Base-by-base conservation (phyloP, 208 protist genomes). In the Acanthamoeba culbertsoni region DNA sequence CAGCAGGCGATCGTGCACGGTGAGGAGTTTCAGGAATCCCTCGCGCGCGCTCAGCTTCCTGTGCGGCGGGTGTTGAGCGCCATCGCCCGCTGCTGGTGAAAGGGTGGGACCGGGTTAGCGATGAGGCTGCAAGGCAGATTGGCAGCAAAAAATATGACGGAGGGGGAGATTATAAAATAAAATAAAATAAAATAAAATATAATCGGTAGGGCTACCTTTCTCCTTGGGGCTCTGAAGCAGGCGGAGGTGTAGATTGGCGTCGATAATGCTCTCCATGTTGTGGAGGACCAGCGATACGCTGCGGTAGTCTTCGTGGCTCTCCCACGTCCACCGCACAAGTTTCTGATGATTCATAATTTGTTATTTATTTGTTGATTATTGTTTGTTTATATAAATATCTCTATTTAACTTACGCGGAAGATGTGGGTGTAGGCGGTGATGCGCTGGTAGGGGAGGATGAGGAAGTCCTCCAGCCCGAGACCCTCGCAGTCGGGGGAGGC, bases 361-460 rank as follows among this genome's bases (percentile, higher is more conserved):
- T 84, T 46, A 37, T 16, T 42, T 10, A n/a, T 20, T 26, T 10
- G 40, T 53, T 7, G 1, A 35, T 79, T 5, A 3, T 12, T 48
- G 42, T 48, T 16, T 31, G 68, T 51, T 57, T 12, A 28, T 28
- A 23, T 33, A 28, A 63, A 6, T 0, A n/a, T n/a, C 14, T 59
- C 51, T 59, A n/a, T 59, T 23, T 14, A 14, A 40, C 82, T 7
- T 12, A 90, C 82, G 51, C 40, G 6, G n/a, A 90, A 68, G 48
- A 90, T 71, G 33, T 90, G 82, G 18, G 48, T 20, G 57, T 90
- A 90, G 48, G 82, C 35, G 28, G 42, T 65, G 45, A 90, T 65
- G 33, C 82, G 48, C 82, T 90, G 82, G 82, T 68, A 90, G 43
- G 88, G 88, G 14, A 92, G 88, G 1, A 92, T 14, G 35, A 92